Evolutionary conservation across 805 yeast species (phyloP).

Genomic region (Zygoascus bituminiphila): DNA sequence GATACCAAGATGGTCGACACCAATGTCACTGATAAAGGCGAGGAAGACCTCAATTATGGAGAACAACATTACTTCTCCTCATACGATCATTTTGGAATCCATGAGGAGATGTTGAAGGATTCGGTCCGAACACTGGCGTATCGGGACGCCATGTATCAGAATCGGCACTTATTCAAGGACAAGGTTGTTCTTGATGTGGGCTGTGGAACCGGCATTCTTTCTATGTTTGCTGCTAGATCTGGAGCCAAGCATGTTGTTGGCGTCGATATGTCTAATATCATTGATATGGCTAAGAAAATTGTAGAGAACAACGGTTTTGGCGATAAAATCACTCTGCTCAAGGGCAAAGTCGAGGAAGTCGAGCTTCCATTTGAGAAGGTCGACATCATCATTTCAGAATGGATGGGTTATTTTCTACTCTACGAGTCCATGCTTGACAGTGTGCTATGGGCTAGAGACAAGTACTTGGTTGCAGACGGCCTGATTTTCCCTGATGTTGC

Average conservation of each 20-base stretch:
- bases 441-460: slow-evolving; percentile 88
- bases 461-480: slow-evolving; percentile 70
- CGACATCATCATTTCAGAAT: slow-evolving; percentile 91
- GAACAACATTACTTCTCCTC: slow-evolving; percentile 95
- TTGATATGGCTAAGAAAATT: slow-evolving; percentile 90
- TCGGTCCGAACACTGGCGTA: slow-evolving; percentile 85
- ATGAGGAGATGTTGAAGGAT: slow-evolving; percentile 98
- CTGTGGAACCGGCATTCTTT: slow-evolving; percentile 96
- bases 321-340: slow-evolving; percentile 78
- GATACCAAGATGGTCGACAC: neutral
- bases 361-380: slow-evolving; percentile 74
- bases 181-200: slow-evolving; percentile 96
- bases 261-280: slow-evolving; percentile 94
- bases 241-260: slow-evolving; percentile 98
- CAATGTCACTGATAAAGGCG: neutral
- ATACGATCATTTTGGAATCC: slow-evolving; percentile 95
- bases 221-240: slow-evolving; percentile 97
- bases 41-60: slow-evolving; percentile 29
- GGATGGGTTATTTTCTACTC: slow-evolving; percentile 98
- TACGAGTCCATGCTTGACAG: slow-evolving; percentile 96
- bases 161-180: slow-evolving; percentile 81
- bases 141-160: slow-evolving; percentile 85
- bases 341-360: slow-evolving; percentile 93
- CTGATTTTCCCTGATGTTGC: slow-evolving; percentile 93
- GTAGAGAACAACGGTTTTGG: slow-evolving; percentile 73